These are phyloP conservation scores for Paspalum vaginatum DNA, from an alignment of 176 grass and related monocot genomes.

Conservation along the genomic window DNA sequence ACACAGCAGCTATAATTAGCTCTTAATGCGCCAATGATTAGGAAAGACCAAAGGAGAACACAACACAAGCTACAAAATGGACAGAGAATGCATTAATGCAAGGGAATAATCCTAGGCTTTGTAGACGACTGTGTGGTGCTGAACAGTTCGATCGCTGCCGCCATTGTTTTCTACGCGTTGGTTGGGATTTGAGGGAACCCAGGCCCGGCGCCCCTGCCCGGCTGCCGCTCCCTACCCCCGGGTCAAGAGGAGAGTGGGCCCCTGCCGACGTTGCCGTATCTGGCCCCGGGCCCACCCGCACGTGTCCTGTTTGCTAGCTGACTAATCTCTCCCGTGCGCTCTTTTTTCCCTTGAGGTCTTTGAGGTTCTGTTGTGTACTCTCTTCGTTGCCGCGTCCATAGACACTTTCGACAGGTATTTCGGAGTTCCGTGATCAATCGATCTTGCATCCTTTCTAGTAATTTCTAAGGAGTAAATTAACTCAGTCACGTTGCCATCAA, in stretches of 20 bases:
- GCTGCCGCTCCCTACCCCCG: conserved; percentile 32
- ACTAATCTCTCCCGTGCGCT: neutral
- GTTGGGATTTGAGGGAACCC: conserved; percentile 74
- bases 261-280: conserved; percentile 50
- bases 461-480: neutral
- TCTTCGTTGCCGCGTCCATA: neutral
- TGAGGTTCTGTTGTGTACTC: neutral
- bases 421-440: neutral
- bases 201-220: conserved; percentile 53
- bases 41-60: conserved; percentile 13
- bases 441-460: conserved; percentile 1
- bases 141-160: conserved; percentile 5
- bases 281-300: conserved; percentile 32
- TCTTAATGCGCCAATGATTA: conserved; percentile 12
- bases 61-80: conserved; percentile 24
- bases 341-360: neutral
- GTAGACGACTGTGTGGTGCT: neutral
- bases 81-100: neutral
- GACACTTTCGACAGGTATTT: neutral
- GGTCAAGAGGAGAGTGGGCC: conserved; percentile 64
- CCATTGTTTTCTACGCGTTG: conserved; percentile 37
- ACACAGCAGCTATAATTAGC: neutral
- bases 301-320: conserved; percentile 27
- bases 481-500: conserved; percentile 7
- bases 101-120: neutral